Conservation (phyloP, 2,329 filamentous ascomycete genomes). For the Xylariaceae sp. region DNA sequence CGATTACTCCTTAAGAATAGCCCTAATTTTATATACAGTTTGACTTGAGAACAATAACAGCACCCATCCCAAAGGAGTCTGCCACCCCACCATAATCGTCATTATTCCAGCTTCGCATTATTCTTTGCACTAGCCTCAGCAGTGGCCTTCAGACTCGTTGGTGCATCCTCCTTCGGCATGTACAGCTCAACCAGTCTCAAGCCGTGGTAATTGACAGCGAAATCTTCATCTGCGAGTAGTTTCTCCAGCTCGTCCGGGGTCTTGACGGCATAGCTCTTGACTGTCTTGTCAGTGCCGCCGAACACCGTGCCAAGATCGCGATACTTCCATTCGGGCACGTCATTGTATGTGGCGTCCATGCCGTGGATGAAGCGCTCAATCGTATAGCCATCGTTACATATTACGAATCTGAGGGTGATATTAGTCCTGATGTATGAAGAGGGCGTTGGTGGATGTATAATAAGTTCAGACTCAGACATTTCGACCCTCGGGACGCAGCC, state of each 20-base stretch:
- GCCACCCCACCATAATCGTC: no score
- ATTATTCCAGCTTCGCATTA: slow-evolving; percentile 47
- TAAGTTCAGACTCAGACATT: not conserved
- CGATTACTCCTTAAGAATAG: no score
- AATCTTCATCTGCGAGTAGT: slow-evolving; percentile 62
- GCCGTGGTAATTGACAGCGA: slow-evolving; percentile 50
- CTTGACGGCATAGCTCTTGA: slow-evolving; percentile 62
- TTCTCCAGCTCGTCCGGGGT: slow-evolving; percentile 66
- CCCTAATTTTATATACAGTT: no score
- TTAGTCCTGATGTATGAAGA: not conserved
- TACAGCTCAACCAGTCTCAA: slow-evolving; percentile 77
- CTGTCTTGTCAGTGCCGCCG: slow-evolving; percentile 51
- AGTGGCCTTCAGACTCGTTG: slow-evolving; percentile 65
- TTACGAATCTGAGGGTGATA: slow-evolving; percentile 59
- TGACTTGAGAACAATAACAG: no score
- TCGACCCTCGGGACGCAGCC: not conserved
- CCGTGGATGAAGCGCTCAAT: slow-evolving; percentile 89
- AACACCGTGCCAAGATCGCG: slow-evolving; percentile 66
- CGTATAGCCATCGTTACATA: slow-evolving; percentile 86
- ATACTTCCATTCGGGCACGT: slow-evolving; percentile 74
- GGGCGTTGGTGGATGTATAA: no score
- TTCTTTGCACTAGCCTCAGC: slow-evolving; percentile 68
- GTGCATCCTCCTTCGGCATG: slow-evolving; percentile 78
- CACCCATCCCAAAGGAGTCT: no score
- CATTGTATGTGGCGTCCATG: slow-evolving; percentile 76